Conservation (phyloP, 345 rosid genomes). For the Dipteronia sinensis region DNA sequence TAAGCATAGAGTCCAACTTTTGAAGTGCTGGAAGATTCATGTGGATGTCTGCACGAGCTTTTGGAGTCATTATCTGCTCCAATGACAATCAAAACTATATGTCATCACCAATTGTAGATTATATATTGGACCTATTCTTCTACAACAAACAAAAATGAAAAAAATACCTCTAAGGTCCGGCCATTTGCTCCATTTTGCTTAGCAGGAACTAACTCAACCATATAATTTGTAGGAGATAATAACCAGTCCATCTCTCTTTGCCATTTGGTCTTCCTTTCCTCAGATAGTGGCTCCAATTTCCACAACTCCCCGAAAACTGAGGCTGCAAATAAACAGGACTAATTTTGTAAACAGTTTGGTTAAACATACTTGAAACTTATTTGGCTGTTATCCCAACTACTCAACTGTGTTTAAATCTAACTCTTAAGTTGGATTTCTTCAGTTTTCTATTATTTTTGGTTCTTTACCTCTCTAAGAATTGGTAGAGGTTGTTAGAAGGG, state of each 20-base stretch:
- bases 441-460: no score
- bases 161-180: conserved; percentile 67
- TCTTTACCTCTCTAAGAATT: no score
- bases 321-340: conserved; percentile 41
- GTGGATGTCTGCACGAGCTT: conserved; percentile 87
- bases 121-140: not conserved
- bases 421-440: no score
- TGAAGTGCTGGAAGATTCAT: conserved; percentile 96
- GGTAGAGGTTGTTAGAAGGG: no score
- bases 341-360: not conserved
- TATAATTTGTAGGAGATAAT: conserved; percentile 88
- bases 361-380: not conserved
- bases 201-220: conserved; percentile 97
- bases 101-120: conserved; percentile 21
- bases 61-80: conserved; percentile 92
- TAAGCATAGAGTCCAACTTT: conserved; percentile 90
- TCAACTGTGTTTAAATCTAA: no score
- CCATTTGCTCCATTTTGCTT: conserved; percentile 86
- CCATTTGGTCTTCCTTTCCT: conserved; percentile 84
- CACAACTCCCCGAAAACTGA: conserved; percentile 93
- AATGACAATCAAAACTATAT: conserved; percentile 25
- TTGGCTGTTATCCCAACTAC: no score
- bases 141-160: conserved; percentile 4
- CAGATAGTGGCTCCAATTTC: conserved; percentile 88
- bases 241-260: conserved; percentile 92